A percentile compares a stretch with the other conserved stretches of the same genome.
Evolutionary conservation across 352 stramenopile species (phyloP).

Genomic region (Phytophthora citricola): DNA sequence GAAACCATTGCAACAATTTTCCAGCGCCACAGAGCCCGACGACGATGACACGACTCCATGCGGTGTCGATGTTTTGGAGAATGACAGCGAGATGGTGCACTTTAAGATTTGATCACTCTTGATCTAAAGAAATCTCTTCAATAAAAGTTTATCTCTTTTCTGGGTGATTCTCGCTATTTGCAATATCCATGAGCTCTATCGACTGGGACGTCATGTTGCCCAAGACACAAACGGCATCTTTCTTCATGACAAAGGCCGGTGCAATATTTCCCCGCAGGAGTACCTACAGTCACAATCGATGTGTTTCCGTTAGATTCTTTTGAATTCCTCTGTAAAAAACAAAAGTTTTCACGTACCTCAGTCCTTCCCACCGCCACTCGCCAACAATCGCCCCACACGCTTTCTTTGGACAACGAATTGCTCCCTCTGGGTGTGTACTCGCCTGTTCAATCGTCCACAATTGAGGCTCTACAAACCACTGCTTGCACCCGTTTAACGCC

Average conservation of each 20-base stretch:
- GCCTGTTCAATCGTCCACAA: slow-evolving; percentile 49
- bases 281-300: slow-evolving; percentile 35
- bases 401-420: slow-evolving; percentile 53
- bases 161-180: slow-evolving; percentile 10
- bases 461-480: slow-evolving; percentile 65
- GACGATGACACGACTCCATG: slow-evolving; percentile 7
- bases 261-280: slow-evolving; percentile 45
- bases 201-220: slow-evolving; percentile 50
- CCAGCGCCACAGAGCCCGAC: not conserved
- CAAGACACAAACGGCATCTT: slow-evolving; percentile 52
- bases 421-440: slow-evolving; percentile 22
- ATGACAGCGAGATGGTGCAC: slow-evolving; percentile 52
- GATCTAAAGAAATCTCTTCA: not conserved
- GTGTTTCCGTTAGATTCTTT: not conserved
- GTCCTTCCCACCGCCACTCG: slow-evolving; percentile 61
- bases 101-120: slow-evolving; percentile 14
- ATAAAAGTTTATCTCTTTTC: slow-evolving; percentile 8
- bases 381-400: slow-evolving; percentile 47
- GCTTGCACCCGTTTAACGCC: slow-evolving; percentile 34
- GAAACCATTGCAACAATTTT: not conserved
- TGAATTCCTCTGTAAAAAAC: not conserved
- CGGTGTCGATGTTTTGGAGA: slow-evolving; percentile 13
- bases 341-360: slow-evolving; percentile 32
- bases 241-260: slow-evolving; percentile 63
- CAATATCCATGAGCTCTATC: slow-evolving; percentile 23